Evolutionary conservation across 805 yeast genomes (phyloP), one percentile per base, ranked within the genome.

Genomic region (Sugiyamaella valdiviana): DNA sequence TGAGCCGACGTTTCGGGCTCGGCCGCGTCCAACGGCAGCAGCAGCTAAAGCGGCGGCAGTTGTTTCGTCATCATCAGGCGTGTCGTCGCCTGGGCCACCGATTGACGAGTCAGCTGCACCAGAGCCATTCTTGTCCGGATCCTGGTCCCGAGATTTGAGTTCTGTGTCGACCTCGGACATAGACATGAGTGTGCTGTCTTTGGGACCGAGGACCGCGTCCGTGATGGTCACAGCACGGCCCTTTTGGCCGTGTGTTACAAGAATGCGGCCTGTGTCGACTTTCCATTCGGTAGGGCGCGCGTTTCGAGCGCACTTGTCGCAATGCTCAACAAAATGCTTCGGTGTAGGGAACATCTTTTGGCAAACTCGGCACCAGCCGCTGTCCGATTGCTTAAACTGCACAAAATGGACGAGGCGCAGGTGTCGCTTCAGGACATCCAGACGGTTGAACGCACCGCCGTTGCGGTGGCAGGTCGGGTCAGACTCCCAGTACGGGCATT

Each of bases 351-450:
- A 85, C 70, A 70, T 70, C 50, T 71, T 68, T 45, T 77, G 78
- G 63, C 93, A 85, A 10, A 77, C 69, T 22, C 83, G 65, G 64
- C 93, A 85, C 73, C 78, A 77, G 12, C 91, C 91, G 2, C 79
- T 71, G 47, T 79, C 85, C 22, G 74, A 73, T 48, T 71, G 61
- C 62, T 58, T 63, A 58, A 60, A 62, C 51, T 62, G 78, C 26
- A 78, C 79, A 60, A 73, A 81, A 64, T 85, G 93, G 39, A 84
- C 87, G 37, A 84, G 70, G 45, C 77, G 72, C 48, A 85, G 66
- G 63, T 85, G 93, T 40, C 93, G 72, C 55, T 84, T 84, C 53
- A 84, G 68, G 24, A 85, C 90, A 59, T 85, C 93, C 51, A 83
- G 65, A 40, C 93, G 70, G 57, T 79, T 80, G 65, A 85, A 85